Evolutionary conservation across 805 yeast genomes (phyloP), one percentile per base, ranked within the genome.

Genomic region (Pichia ethanolica): DNA sequence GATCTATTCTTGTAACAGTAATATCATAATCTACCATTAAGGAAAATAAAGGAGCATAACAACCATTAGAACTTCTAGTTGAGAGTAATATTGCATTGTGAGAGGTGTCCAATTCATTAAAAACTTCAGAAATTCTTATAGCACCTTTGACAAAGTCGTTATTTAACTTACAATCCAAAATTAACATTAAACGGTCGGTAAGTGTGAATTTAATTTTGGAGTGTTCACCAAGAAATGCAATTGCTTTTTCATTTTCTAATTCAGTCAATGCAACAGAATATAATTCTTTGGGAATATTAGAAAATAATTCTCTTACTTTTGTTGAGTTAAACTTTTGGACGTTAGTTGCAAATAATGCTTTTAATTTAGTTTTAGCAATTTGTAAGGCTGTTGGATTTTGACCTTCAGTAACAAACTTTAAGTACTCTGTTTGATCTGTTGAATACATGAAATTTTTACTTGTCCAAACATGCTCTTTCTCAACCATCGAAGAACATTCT

Each of bases 1-100:
- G 75, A 56, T 86, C 87, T 26, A 86, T 72, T 42, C 83, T 71
- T 5, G 73, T 72, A 4, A 83, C 53, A 9, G 66, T 61, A 5
- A 82, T 54, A 13, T 64, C 60, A 5, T 65, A 59, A 6, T 68
- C 62, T 3, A 81, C 75, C 14, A 83, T 56, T 35, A 79, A 60
- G 47, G 83, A 82, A 41, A 88, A 60, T 13, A 89, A 60, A 2
- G 81, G 66, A 13, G 84, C 80, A 70, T 86, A 79, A 7, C 82
- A 75, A 7, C 84, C 76, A 59, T 82, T 83, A 7, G 77, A 75
- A 6, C 81, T 74, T 48, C 85, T 73, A 5, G 74, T 73, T 0
- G 83, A 77, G 27, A 79, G 48, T 1, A 78, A 58, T 30, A 79
- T 56, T 1, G 88, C 95, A 55, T 80, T 78, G 0, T 71, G 64